Evolutionary conservation across 768 basidiomycete genomes (phyloP), one percentile per base, ranked within the genome.

Genomic region (Gymnopilus dilepis): DNA sequence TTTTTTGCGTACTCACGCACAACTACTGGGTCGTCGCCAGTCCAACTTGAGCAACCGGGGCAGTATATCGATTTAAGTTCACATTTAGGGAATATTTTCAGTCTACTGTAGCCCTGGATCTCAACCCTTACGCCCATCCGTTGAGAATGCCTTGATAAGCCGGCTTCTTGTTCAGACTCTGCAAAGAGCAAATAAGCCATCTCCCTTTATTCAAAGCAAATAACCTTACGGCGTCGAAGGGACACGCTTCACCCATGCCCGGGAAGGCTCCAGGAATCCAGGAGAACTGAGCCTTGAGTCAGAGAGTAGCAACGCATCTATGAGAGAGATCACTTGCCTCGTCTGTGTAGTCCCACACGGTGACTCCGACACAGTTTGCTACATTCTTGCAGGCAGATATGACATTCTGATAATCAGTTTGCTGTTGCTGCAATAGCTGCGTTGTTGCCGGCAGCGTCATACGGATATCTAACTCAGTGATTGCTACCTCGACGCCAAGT

Each of bases 391-490:
- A 89, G 13, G 85, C 82, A 15, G 71, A 61, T 53, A 88, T 78
- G 45, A 88, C 82, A n/a, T 77, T 79, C 70, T 80, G 71, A 65
- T 87, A 89, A 69, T 89, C 87, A 61, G 74, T 77, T 67, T 81
- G 74, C 67, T 89, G 86, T 67, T 87, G 85, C 26, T 73, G 76
- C 31, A 84, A 74, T 30, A 82, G 73, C 1, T 79, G 80, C 6
- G 71, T 65, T 2, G 84, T 85, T 13, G 75, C 79, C 13, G 86
- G 87, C 9, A 84, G 76, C 7, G 77, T 78, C 78, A 87, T 86
- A 51, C 87, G 79, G 67, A 85, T 85, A 67, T 89, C 88, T 45
- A 90, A 79, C 68, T 89, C 88, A 1, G 88, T 90, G 64, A 89
- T 82, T 6, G 87, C 87, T 19, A 89, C 84, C 66, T 89, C 88